Evolutionary conservation across 495 filamentous ascomycete genomes (phyloP).

Genomic region (Gamarada debralockiae): DNA sequence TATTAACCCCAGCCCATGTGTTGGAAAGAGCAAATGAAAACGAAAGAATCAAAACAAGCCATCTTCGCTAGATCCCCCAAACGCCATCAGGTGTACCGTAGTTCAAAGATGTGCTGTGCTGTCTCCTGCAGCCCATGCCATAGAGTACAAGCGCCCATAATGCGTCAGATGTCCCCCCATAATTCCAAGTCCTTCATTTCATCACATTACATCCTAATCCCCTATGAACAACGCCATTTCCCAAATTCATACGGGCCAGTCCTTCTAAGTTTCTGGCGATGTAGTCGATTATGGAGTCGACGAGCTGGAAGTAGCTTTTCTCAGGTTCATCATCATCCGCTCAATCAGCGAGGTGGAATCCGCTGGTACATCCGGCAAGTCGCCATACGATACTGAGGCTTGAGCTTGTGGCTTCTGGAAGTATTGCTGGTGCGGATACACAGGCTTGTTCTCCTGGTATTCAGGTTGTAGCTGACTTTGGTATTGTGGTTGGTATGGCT

Average conservation of each 20-base stretch:
- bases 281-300: neutral
- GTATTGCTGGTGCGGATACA: constrained; percentile 19
- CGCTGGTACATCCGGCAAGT: constrained; percentile 36
- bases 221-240: neutral
- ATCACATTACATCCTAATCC: neutral
- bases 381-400: neutral
- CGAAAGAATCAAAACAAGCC: neutral
- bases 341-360: constrained; percentile 45
- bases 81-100: neutral
- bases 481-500: neutral
- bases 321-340: constrained; percentile 41
- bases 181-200: neutral
- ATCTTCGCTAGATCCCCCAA: neutral
- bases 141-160: neutral
- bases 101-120: neutral
- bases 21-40: neutral
- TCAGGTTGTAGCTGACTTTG: neutral
- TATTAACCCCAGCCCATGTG: no score
- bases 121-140: no score
- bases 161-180: neutral
- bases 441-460: neutral
- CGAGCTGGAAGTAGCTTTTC: constrained; percentile 19
- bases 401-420: constrained; percentile 5
- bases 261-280: neutral
- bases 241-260: neutral